Evolutionary conservation across 2,329 filamentous ascomycete genomes (phyloP), one percentile per base, ranked within the genome.

Genomic region (Diaporthe sp.): DNA sequence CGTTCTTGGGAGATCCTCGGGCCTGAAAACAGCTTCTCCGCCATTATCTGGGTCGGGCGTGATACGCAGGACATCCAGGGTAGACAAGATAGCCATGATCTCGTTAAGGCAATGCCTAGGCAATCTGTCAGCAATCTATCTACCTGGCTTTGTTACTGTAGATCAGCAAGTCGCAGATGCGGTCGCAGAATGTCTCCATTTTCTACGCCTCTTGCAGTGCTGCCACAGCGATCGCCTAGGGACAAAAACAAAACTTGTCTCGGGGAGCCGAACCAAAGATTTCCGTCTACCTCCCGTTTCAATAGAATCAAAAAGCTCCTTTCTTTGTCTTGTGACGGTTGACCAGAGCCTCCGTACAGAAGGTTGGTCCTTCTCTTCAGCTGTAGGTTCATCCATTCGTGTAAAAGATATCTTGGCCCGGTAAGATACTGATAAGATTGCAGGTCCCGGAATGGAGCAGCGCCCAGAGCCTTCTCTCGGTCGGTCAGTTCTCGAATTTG

Each of bases 51-150:
- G 55, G 30, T 73, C 66, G 27, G 32, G 73, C 44, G 77, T 66
- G 66, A 79, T 80, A 15, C 71, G 76, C 10, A 82, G 77, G 8
- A 80, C 77, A 72, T 82, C 81, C 8, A 82, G 53, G 4, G 79
- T 79, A 63, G 80, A 76, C 2, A 77, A 75, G 56, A 79, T 73
- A 4, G 76, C 78, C 75, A 79, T 78, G 44, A 81, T 79, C 63
- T 82, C 81, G 70, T 78, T 74, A 6, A 82, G 70, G 10, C 56
- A 78, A 70, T 82, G 81, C 78, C 59, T 50, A 50, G 22, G 13
- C 22, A 50, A 35, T 25, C 7, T 37, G 42, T 66, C 22, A 66
- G 59, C 27, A 47, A 35, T 13, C 27, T 32, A 35, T 13, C 27
- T 32, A n/a, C 25, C 6, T 22, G n/a, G 25, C 58, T 65, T 13